phyloP scores from a whole-genome alignment of 805 yeast genomes.

The Kockiozyma suomiensis region DNA sequence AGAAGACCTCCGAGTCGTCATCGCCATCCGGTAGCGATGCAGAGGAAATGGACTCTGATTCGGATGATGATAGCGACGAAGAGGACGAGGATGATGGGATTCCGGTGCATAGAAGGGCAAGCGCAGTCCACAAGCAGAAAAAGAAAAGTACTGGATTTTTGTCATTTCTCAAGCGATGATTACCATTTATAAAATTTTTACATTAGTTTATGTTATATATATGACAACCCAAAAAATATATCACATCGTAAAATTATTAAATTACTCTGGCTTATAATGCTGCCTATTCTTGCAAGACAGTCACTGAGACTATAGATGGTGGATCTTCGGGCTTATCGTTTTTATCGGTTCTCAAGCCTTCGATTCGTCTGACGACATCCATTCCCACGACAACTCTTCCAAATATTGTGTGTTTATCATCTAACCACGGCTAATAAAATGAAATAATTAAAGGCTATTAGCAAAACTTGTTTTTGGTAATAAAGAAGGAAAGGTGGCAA shows the following conservation, averaged over 20 bases:
- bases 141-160: constrained; percentile 26
- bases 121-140: constrained; percentile 10
- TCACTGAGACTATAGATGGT: constrained; percentile 33
- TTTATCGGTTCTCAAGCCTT: constrained; percentile 50
- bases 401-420: constrained; percentile 61
- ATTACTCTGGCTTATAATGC: too few species aligned
- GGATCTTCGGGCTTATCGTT: constrained; percentile 51
- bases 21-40: not conserved
- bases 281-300: too few species aligned
- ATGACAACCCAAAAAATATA: too few species aligned
- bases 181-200: not conserved
- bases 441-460: too few species aligned
- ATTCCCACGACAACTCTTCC: constrained; percentile 56
- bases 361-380: constrained; percentile 54
- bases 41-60: constrained; percentile 4
- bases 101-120: constrained; percentile 25
- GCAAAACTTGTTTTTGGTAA: too few species aligned
- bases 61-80: not conserved
- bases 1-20: not conserved
- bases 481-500: not conserved
- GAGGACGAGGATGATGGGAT: constrained; percentile 20
- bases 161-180: constrained; percentile 6
- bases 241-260: not conserved
- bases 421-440: constrained; percentile 49
- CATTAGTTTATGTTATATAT: too few species aligned